Percentiles rank a stretch among this genome's conserved stretches.
Evolutionary conservation across 2,329 filamentous ascomycete genomes (phyloP).

Genomic region (Ambrosiella cleistominuta): DNA sequence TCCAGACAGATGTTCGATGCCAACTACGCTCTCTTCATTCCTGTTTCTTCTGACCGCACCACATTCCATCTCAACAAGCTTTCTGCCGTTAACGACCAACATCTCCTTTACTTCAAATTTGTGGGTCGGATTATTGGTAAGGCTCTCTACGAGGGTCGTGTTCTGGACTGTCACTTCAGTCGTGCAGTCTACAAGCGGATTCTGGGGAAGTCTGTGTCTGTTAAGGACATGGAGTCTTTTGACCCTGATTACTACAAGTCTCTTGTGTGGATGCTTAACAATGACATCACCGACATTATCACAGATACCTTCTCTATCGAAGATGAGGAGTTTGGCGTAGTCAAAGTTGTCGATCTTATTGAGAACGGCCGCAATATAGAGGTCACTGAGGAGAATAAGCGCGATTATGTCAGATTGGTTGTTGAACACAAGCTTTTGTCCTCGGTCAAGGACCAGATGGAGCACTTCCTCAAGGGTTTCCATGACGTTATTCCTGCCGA

Average conservation of each 20-base stretch:
- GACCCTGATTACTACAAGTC: slow-evolving; percentile 99
- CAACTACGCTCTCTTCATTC: slow-evolving; percentile 90
- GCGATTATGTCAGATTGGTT: slow-evolving; percentile 86
- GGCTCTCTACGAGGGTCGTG: slow-evolving; percentile 84
- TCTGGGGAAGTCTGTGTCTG: slow-evolving; percentile 79
- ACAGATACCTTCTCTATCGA: slow-evolving; percentile 92
- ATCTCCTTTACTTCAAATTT: slow-evolving; percentile 97
- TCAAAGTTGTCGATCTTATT: slow-evolving; percentile 69
- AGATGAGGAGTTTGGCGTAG: slow-evolving; percentile 84
- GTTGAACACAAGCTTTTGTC: slow-evolving; percentile 86
- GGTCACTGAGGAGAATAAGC: slow-evolving; percentile 96
- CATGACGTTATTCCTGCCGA: slow-evolving; percentile 95
- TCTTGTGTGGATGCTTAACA: slow-evolving; percentile 93
- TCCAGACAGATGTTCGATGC: slow-evolving; percentile 97
- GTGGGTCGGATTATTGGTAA: slow-evolving; percentile 97
- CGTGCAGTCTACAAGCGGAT: slow-evolving; percentile 97
- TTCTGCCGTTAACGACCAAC: slow-evolving; percentile 86
- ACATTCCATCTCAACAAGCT: slow-evolving; percentile 97
- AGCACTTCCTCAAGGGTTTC: slow-evolving; percentile 86
- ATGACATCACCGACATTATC: slow-evolving; percentile 95
- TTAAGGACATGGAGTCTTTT: slow-evolving; percentile 98
- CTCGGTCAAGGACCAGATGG: slow-evolving; percentile 86
- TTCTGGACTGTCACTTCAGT: slow-evolving; percentile 97
- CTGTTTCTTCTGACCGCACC: slow-evolving; percentile 89
- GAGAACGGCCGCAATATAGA: slow-evolving; percentile 77